phyloP scores from a whole-genome alignment of 805 yeast genomes.

The Lipomyces kockii region DNA sequence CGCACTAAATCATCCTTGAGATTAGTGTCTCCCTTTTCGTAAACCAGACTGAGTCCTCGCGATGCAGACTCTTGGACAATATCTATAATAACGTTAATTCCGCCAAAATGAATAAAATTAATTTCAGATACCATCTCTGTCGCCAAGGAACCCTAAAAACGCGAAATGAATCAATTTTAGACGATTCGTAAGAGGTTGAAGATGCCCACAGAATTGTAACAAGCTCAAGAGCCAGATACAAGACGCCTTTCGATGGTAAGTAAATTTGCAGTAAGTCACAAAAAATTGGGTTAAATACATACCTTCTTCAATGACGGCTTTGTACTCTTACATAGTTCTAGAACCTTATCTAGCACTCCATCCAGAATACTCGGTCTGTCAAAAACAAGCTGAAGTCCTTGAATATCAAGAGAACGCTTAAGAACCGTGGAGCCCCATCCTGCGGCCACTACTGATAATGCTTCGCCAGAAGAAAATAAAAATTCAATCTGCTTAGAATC shows the following conservation, averaged over 20 bases:
- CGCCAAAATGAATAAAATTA: not conserved
- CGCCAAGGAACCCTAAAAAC: slow-evolving; percentile 79
- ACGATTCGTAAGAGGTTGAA: slow-evolving; percentile 47
- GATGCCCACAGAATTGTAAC: slow-evolving; percentile 70
- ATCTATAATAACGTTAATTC: slow-evolving; percentile 40
- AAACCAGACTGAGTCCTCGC: slow-evolving; percentile 80
- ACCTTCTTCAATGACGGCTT: slow-evolving; percentile 71
- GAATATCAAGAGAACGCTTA: slow-evolving; percentile 59
- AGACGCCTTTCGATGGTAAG: slow-evolving; percentile 48
- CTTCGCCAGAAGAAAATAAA: slow-evolving; percentile 82
- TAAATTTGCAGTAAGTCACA: not conserved
- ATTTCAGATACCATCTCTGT: slow-evolving; percentile 59
- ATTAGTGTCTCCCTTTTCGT: slow-evolving; percentile 72
- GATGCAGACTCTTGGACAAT: slow-evolving; percentile 91
- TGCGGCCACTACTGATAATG: slow-evolving; percentile 67
- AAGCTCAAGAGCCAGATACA: slow-evolving; percentile 86
- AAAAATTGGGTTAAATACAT: slow-evolving; percentile 38
- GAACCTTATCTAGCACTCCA: slow-evolving; percentile 53
- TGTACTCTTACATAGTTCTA: slow-evolving; percentile 61
- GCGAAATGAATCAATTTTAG: slow-evolving; percentile 70
- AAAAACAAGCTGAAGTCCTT: slow-evolving; percentile 8
- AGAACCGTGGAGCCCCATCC: slow-evolving; percentile 76
- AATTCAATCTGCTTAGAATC: slow-evolving; percentile 73
- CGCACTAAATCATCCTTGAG: slow-evolving; percentile 74
- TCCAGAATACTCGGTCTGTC: slow-evolving; percentile 37